Percentiles rank a stretch among this genome's conserved stretches.
Conservation (phyloP, 2,329 filamentous ascomycete species). For the Arachnomyces sp. region DNA sequence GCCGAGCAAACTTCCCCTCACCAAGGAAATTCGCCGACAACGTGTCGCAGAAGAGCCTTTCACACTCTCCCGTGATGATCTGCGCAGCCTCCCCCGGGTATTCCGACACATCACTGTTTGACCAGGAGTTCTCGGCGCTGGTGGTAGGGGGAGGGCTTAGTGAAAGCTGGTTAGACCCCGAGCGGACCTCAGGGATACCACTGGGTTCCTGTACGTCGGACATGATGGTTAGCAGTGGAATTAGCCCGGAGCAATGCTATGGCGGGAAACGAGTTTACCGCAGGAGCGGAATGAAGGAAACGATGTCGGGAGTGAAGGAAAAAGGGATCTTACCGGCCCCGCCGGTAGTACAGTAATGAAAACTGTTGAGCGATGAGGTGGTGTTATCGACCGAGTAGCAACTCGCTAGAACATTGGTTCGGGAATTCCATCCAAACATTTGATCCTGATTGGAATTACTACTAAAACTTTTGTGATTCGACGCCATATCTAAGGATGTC, state of each 20-base stretch:
- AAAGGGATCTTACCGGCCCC: conserved; percentile 55
- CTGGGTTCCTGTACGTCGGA: conserved; percentile 56
- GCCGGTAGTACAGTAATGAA: conserved; percentile 94
- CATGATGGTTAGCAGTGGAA: conserved; percentile 3
- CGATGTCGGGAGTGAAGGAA: background rate
- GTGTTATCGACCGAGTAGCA: conserved; percentile 74
- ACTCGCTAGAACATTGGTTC: conserved; percentile 74
- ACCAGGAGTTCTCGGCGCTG: conserved; percentile 48
- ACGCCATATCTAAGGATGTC: conserved; percentile 21
- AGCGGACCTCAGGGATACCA: conserved; percentile 93
- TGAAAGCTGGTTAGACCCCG: conserved; percentile 75
- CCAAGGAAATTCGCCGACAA: conserved; percentile 89
- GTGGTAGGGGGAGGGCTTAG: conserved; percentile 76
- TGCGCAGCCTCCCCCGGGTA: conserved; percentile 82
- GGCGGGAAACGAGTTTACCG: no score
- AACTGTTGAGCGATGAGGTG: conserved; percentile 64
- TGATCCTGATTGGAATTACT: conserved; percentile 56
- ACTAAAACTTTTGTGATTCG: conserved; percentile 60
- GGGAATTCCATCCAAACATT: conserved; percentile 46
- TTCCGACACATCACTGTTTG: conserved; percentile 29
- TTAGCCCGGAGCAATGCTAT: no score
- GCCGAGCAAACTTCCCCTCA: conserved; percentile 72
- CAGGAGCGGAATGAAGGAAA: no score
- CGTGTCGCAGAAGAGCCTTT: conserved; percentile 99
- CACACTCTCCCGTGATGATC: conserved; percentile 98